These are phyloP conservation scores for Ophiostoma ips DNA, from an alignment of 2,329 filamentous ascomycete species.

Conservation along the genomic window DNA sequence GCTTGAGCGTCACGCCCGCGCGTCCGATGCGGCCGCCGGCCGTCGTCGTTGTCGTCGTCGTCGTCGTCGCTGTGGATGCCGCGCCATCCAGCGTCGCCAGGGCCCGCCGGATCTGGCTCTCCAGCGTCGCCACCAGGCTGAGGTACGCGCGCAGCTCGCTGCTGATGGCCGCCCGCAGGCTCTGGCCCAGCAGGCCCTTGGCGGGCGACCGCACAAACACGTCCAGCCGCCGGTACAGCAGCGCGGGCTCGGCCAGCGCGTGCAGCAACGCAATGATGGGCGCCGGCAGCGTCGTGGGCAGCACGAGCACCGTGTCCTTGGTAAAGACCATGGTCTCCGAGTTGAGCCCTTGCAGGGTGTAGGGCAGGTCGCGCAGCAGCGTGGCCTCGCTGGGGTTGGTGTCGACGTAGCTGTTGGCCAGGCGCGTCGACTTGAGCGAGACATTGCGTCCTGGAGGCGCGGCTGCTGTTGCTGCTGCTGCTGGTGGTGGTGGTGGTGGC, in stretches of 20 bases:
- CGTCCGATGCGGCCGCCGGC: constrained; percentile 65
- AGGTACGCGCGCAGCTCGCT: constrained; percentile 81
- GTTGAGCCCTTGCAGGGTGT: constrained; percentile 82
- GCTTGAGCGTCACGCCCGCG: constrained; percentile 81
- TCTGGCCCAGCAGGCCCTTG: constrained; percentile 80
- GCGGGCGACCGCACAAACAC: constrained; percentile 70
- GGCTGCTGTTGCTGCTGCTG: constrained; percentile 2
- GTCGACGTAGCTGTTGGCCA: constrained; percentile 42
- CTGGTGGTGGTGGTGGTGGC: no score
- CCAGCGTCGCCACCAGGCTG: constrained; percentile 77
- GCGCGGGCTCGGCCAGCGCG: constrained; percentile 77
- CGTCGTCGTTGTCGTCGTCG: constrained; percentile 20
- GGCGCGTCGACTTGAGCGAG: constrained; percentile 41
- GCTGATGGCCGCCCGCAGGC: constrained; percentile 73
- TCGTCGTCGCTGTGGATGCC: constrained; percentile 28
- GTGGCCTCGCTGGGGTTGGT: constrained; percentile 50
- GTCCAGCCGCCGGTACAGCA: constrained; percentile 74
- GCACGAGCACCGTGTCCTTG: constrained; percentile 51
- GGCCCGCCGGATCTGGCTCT: constrained; percentile 79
- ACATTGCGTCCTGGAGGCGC: constrained; percentile 28
- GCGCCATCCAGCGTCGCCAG: constrained; percentile 58
- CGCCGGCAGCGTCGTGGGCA: constrained; percentile 67
- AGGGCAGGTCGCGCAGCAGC: constrained; percentile 70
- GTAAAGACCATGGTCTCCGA: constrained; percentile 72
- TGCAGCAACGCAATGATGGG: constrained; percentile 80